phyloP scores from a whole-genome alignment of 1,284 basidiomycete species.

The Leccinum laetum region DNA sequence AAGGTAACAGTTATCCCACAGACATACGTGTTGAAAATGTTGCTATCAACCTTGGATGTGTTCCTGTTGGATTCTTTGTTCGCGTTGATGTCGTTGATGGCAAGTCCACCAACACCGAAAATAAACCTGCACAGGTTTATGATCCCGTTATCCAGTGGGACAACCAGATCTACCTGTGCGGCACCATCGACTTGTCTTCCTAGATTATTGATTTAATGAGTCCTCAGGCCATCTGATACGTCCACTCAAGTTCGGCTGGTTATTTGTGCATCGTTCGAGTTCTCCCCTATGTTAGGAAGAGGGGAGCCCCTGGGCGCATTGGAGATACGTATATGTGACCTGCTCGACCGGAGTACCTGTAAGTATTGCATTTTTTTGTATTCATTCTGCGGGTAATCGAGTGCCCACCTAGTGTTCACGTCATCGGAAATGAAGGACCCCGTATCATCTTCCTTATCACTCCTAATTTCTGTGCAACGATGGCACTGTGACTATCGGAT shows the following conservation, averaged over 20 bases:
- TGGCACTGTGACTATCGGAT: not conserved
- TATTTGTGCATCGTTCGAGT: conserved; percentile 19
- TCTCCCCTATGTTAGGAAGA: conserved; percentile 11
- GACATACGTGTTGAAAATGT: conserved; percentile 11
- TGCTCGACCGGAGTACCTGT: not conserved
- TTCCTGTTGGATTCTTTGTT: conserved; percentile 20
- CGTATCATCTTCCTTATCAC: not conserved
- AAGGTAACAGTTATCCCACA: not conserved
- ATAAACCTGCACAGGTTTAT: conserved; percentile 3
- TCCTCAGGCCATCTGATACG: conserved; percentile 10
- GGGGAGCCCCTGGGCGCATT: conserved; percentile 9
- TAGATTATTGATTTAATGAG: not conserved
- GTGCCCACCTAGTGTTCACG: not conserved
- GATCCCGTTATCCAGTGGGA: conserved; percentile 15
- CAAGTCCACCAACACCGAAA: conserved; percentile 1
- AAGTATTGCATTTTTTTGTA: not conserved
- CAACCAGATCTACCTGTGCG: conserved; percentile 13
- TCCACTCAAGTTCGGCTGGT: conserved; percentile 1
- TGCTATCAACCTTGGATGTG: conserved; percentile 1
- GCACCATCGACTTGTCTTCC: not conserved
- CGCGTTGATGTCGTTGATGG: conserved; percentile 1
- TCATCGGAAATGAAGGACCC: not conserved
- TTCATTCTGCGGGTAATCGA: not conserved
- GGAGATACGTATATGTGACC: conserved; percentile 5
- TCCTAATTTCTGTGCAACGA: not conserved